Base-by-base conservation (phyloP, 169 alveolate genomes). In the Hammondia hammondi region DNA sequence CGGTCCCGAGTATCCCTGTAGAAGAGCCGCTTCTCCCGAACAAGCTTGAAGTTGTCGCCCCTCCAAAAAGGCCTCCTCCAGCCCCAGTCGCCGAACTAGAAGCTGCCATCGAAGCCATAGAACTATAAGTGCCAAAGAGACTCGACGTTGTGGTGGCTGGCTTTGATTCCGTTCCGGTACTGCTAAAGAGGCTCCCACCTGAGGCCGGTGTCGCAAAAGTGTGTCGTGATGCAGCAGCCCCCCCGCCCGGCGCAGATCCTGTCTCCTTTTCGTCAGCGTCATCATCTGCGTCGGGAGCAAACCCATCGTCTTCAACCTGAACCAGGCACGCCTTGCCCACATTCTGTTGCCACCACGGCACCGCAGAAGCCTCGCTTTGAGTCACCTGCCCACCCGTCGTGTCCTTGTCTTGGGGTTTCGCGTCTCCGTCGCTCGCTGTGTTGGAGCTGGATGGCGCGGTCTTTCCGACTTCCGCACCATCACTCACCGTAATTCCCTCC, bases 311-410 rank as follows among this genome's bases (percentile, higher is more conserved):
- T 67, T 67, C 77, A 27, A 67, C 77, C 77, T 67, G 77, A 17
- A 67, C 77, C 77, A 67, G 77, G n/a, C 77, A 67, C 12, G 77
- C 77, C 77, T 67, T 67, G 27, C 77, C 77, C 35, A 67, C 77
- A 27, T 67, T 67, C 32, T 67, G 77, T 67, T 67, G 77, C 77
- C 77, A 67, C 77, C 77, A 67, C 21, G 77, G 77, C 77, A 67
- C 77, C 32, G 77, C 77, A 27, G 77, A 17, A 17, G 77, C 77
- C 77, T 67, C 77, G n/a, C 77, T 27, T 67, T 67, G 77, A 27
- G 77, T 17, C n/a, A 29, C 77, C 77, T 17, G 77, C 24, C 32
- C 77, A 17, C 24, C 77, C 35, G 77, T 2, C 10, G 27, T 3
- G 35, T 3, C 4, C 77, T 3, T 27, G 77, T 67, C 77, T 67